phyloP scores from a whole-genome alignment of 495 filamentous ascomycete species.

The Aspergillus ostianus region DNA sequence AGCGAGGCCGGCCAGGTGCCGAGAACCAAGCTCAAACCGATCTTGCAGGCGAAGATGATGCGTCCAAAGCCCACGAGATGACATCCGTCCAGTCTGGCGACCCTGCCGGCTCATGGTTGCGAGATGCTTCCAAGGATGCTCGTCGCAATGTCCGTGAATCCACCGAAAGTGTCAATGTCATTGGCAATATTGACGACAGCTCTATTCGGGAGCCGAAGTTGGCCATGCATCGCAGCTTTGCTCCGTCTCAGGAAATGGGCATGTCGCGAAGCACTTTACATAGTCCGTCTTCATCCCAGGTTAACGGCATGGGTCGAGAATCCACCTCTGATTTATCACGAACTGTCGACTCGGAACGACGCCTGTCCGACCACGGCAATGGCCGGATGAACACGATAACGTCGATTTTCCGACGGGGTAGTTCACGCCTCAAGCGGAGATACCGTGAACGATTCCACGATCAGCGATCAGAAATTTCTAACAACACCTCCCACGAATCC shows the following conservation, averaged over 20 bases:
- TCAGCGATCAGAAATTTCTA: conserved; percentile 64
- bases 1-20: conserved; percentile 13
- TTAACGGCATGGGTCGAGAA: conserved; percentile 45
- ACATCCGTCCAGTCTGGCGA: conserved; percentile 10
- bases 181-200: conserved; percentile 39
- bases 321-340: conserved; percentile 48
- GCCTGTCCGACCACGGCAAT: conserved; percentile 47
- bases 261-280: conserved; percentile 53
- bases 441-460: conserved; percentile 55
- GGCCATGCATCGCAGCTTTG: conserved; percentile 34
- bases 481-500: conserved; percentile 85
- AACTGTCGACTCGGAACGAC: conserved; percentile 38
- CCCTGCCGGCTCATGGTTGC: conserved; percentile 35
- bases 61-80: conserved; percentile 8
- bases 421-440: conserved; percentile 54
- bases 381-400: conserved; percentile 51
- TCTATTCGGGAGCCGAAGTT: conserved; percentile 37
- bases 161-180: conserved; percentile 35
- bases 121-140: conserved; percentile 29
- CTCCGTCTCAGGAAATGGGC: conserved; percentile 41
- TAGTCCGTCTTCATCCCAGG: conserved; percentile 55
- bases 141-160: conserved; percentile 26
- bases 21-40: conserved; percentile 7
- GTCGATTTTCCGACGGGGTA: conserved; percentile 71
- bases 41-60: background rate